Evolutionary conservation across 1,284 basidiomycete genomes (phyloP).

Genomic region (Ustilago bromivora): DNA sequence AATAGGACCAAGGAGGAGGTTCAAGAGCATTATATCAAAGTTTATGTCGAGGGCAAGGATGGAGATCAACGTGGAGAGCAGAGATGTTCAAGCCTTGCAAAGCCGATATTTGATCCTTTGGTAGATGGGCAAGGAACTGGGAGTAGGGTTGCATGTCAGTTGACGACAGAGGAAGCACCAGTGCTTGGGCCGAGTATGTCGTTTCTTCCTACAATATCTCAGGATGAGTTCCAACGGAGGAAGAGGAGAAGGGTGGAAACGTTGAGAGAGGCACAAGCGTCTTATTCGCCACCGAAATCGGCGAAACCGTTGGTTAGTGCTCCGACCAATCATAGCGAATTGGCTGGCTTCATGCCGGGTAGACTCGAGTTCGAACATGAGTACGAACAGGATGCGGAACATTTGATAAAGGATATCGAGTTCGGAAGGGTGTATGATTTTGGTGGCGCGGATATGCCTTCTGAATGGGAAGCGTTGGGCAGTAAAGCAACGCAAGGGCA

Average conservation of each 20-base stretch:
- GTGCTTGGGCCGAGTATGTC: constrained; percentile 60
- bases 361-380: constrained; percentile 98
- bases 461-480: constrained; percentile 62
- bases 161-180: constrained; percentile 53
- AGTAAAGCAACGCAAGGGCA: constrained; percentile 60
- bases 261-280: constrained; percentile 60
- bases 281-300: constrained; percentile 58
- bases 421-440: constrained; percentile 88
- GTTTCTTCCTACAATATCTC: constrained; percentile 52
- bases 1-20: constrained; percentile 95
- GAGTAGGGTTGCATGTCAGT: constrained; percentile 43
- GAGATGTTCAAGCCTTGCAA: constrained; percentile 22
- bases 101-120: constrained; percentile 34
- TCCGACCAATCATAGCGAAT: constrained; percentile 88
- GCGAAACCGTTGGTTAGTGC: constrained; percentile 86
- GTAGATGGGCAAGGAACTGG: constrained; percentile 45
- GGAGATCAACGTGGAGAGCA: constrained; percentile 55
- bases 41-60: constrained; percentile 77
- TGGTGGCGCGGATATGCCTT: constrained; percentile 77
- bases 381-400: constrained; percentile 89
- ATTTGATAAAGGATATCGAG: constrained; percentile 94
- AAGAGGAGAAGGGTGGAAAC: constrained; percentile 65
- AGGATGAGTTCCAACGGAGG: constrained; percentile 65
- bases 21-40: constrained; percentile 85
- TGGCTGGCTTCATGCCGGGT: constrained; percentile 92